These are phyloP conservation scores for Lipomyces sp. DNA, from an alignment of 805 yeast species.

Conservation along the genomic window DNA sequence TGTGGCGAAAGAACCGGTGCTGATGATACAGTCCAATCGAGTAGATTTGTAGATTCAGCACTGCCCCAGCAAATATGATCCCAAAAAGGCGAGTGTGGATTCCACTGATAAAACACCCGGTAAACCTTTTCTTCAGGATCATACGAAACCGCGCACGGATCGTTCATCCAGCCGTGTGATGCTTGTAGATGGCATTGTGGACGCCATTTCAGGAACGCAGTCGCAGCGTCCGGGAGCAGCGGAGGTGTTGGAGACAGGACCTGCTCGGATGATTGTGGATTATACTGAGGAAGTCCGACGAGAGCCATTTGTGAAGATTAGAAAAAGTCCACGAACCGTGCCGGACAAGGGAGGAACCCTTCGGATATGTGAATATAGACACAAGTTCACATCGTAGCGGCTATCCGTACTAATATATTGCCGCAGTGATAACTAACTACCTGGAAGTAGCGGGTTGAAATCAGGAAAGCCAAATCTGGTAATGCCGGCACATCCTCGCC, in stretches of 20 bases:
- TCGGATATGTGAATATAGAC: not conserved
- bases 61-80: slow-evolving; percentile 14
- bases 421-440: not conserved
- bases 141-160: slow-evolving; percentile 18
- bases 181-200: slow-evolving; percentile 13
- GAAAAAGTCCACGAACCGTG: not conserved
- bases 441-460: not conserved
- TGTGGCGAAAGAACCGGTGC: slow-evolving; percentile 3
- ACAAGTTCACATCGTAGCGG: not conserved
- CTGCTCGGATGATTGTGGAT: not conserved
- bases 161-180: slow-evolving; percentile 18
- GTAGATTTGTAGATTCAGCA: slow-evolving; percentile 5
- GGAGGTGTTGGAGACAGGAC: not conserved
- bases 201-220: slow-evolving; percentile 11
- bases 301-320: not conserved
- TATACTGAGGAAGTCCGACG: not conserved
- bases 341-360: not conserved
- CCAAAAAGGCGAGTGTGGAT: slow-evolving; percentile 12
- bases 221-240: not conserved
- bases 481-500: not conserved
- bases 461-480: not conserved
- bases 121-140: slow-evolving; percentile 9
- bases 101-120: slow-evolving; percentile 13
- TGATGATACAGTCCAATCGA: slow-evolving; percentile 5
- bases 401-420: not conserved